Evolutionary conservation across 1,139 yeast species (phyloP).

Genomic region (Geotrichum klebahnii): DNA sequence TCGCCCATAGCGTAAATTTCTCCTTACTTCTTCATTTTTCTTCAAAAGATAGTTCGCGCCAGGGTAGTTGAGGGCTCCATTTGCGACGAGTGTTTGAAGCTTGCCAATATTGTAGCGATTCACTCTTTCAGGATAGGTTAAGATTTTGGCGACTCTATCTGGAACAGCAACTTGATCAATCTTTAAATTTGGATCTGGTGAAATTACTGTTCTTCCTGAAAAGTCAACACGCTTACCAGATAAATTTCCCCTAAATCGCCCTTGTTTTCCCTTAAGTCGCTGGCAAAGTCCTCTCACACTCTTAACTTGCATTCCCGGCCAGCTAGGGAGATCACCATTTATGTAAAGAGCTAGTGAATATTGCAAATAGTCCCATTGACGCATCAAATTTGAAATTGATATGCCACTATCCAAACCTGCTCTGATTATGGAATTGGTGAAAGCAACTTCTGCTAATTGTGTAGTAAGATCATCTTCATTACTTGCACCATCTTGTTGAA

Average conservation of each 20-base stretch:
- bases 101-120: conserved; percentile 81
- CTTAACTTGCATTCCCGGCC: conserved; percentile 51
- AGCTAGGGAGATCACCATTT: conserved; percentile 75
- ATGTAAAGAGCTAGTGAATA: conserved; percentile 95
- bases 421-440: conserved; percentile 87
- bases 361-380: conserved; percentile 97
- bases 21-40: conserved; percentile 76
- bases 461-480: conserved; percentile 98
- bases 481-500: conserved; percentile 87
- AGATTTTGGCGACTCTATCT: conserved; percentile 88
- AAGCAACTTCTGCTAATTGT: conserved; percentile 90
- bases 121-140: conserved; percentile 93
- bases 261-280: conserved; percentile 96
- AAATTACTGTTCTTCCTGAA: conserved; percentile 96
- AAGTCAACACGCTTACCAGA: conserved; percentile 99
- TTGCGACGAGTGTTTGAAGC: conserved; percentile 64
- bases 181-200: conserved; percentile 94
- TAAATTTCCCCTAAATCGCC: conserved; percentile 95
- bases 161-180: conserved; percentile 99
- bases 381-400: conserved; percentile 88
- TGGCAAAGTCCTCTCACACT: conserved; percentile 97
- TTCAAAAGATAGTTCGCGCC: conserved; percentile 92
- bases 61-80: conserved; percentile 88
- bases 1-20: conserved; percentile 88
- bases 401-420: conserved; percentile 96